A percentile compares a stretch with the other conserved stretches of the same genome.
These are phyloP conservation scores for Aspergillus ostianus DNA, from an alignment of 495 filamentous ascomycete genomes.

Conservation along the genomic window DNA sequence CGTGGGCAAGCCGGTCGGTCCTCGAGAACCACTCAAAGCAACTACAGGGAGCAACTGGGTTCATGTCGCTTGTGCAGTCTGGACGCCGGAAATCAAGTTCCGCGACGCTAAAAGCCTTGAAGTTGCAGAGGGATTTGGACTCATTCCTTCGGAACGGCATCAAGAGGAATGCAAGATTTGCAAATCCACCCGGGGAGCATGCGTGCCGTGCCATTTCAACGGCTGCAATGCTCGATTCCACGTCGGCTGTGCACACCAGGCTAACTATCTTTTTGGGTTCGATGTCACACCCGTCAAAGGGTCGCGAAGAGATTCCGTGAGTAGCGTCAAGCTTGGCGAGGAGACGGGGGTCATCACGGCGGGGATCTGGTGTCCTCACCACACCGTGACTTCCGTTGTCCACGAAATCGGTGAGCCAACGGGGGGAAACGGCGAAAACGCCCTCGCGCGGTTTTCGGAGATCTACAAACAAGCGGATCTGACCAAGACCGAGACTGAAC, in stretches of 20 bases:
- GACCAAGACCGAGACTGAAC: slow-evolving; percentile 81
- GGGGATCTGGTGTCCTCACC: slow-evolving; percentile 87
- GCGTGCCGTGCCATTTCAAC: slow-evolving; percentile 66
- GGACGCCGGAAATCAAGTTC: slow-evolving; percentile 89
- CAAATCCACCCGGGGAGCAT: slow-evolving; percentile 65
- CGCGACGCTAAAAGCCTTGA: slow-evolving; percentile 76
- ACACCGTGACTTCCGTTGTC: slow-evolving; percentile 64
- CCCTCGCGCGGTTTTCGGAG: slow-evolving; percentile 78
- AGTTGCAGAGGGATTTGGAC: slow-evolving; percentile 81
- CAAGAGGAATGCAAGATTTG: slow-evolving; percentile 83
- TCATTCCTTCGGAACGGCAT: slow-evolving; percentile 66
- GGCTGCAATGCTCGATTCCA: slow-evolving; percentile 82
- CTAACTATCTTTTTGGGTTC: slow-evolving; percentile 80
- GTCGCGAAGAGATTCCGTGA: slow-evolving; percentile 72
- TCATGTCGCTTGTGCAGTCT: slow-evolving; percentile 91
- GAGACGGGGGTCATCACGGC: slow-evolving; percentile 77
- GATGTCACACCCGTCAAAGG: slow-evolving; percentile 89
- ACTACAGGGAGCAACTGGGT: slow-evolving; percentile 97
- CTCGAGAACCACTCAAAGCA: slow-evolving; percentile 88
- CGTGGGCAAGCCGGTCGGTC: slow-evolving; percentile 72
- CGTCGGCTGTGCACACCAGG: slow-evolving; percentile 83
- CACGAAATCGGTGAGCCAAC: slow-evolving; percentile 76
- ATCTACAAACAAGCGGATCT: slow-evolving; percentile 95
- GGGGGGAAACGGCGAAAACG: slow-evolving; percentile 59
- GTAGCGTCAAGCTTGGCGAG: slow-evolving; percentile 68